These are phyloP conservation scores for Hymenoscyphus linearis DNA, from an alignment of 2,329 filamentous ascomycete genomes.

Conservation along the genomic window DNA sequence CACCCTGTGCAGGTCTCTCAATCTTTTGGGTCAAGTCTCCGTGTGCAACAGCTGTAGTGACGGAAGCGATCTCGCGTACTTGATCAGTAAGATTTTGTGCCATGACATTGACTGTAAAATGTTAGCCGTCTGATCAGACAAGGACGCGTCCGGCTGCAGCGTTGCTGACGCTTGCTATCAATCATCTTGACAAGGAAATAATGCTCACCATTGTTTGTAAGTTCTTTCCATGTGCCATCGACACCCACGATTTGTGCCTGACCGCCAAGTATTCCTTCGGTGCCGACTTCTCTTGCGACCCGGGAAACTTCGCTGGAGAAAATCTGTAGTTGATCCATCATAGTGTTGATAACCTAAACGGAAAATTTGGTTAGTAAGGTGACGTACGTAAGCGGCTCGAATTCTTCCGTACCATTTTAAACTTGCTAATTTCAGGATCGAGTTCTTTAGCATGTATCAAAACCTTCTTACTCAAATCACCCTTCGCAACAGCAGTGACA, in stretches of 20 bases:
- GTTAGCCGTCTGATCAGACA: conserved; percentile 9
- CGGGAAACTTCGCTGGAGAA: conserved; percentile 96
- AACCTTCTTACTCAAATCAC: conserved; percentile 94
- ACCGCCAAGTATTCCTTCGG: conserved; percentile 87
- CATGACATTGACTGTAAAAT: conserved; percentile 67
- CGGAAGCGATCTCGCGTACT: conserved; percentile 79
- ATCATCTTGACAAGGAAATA: neutral
- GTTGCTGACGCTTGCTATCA: neutral
- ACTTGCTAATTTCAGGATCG: conserved; percentile 96
- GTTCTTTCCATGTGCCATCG: conserved; percentile 94
- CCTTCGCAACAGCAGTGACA: conserved; percentile 90
- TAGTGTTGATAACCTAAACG: conserved; percentile 70
- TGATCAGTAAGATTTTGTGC: conserved; percentile 77
- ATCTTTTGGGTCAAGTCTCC: conserved; percentile 83
- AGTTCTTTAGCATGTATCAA: conserved; percentile 93
- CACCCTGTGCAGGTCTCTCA: conserved; percentile 71
- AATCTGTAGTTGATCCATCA: conserved; percentile 97
- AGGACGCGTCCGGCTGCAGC: neutral
- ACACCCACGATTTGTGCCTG: conserved; percentile 92
- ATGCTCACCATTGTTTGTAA: conserved; percentile 72
- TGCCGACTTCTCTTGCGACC: conserved; percentile 91
- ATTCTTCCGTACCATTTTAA: conserved; percentile 71
- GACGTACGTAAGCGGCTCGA: neutral
- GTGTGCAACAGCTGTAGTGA: conserved; percentile 77
- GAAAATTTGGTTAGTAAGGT: conserved; percentile 5